Evolutionary conservation across 805 yeast species (phyloP).

Genomic region (Ogataea wickerhamii): DNA sequence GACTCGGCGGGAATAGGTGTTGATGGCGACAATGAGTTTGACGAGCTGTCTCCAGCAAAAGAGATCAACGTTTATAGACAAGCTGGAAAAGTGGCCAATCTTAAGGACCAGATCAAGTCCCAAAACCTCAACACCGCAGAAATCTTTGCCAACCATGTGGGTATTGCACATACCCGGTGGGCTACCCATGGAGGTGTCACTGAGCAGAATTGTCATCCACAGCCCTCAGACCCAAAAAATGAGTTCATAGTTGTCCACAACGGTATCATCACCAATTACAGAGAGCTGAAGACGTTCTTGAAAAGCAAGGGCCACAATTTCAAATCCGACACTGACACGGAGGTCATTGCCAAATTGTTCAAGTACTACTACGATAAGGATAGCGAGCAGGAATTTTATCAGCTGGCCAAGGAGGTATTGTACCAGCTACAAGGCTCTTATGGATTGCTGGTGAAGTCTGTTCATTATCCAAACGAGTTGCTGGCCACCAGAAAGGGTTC

Average conservation of each 20-base stretch:
- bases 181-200: conserved; percentile 98
- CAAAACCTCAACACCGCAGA: conserved; percentile 54
- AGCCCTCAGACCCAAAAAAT: conserved; percentile 75
- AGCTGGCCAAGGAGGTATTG: conserved; percentile 87
- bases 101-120: conserved; percentile 59
- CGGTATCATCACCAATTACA: conserved; percentile 95
- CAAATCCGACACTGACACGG: conserved; percentile 95
- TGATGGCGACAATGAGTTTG: conserved; percentile 67
- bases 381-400: conserved; percentile 79
- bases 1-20: conserved; percentile 97
- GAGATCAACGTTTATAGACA: conserved; percentile 74
- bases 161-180: conserved; percentile 99
- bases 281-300: conserved; percentile 83
- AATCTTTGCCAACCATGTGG: conserved; percentile 80
- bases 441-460: conserved; percentile 88
- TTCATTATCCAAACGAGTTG: conserved; percentile 92
- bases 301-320: conserved; percentile 74
- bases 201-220: conserved; percentile 90
- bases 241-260: conserved; percentile 95
- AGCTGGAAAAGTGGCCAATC: conserved; percentile 86
- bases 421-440: conserved; percentile 96
- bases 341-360: conserved; percentile 93
- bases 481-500: conserved; percentile 98
- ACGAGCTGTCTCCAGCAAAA: conserved; percentile 38
- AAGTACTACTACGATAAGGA: conserved; percentile 84